Conservation (phyloP, 306 rosid species). For the Gastrolobium villosum region DNA sequence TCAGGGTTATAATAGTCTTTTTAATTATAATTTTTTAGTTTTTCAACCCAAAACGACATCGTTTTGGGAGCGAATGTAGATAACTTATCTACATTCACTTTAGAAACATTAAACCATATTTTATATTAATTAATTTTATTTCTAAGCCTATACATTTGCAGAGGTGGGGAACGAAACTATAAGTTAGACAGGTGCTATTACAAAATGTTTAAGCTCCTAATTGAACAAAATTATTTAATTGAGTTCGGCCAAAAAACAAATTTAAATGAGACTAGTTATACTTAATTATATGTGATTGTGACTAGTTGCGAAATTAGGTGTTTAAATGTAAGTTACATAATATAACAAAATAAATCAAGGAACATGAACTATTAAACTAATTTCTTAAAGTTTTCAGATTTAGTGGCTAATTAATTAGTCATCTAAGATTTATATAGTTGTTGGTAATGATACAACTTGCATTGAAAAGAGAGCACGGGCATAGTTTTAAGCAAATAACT, state of each 20-base stretch:
- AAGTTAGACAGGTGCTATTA: neutral
- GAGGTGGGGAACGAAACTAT: neutral
- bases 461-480: constrained; percentile 15
- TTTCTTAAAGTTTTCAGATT: neutral
- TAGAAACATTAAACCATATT: no score
- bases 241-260: neutral
- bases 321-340: neutral
- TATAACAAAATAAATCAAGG: constrained; percentile 4
- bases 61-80: no score
- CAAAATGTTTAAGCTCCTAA: neutral
- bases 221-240: neutral
- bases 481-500: constrained; percentile 25
- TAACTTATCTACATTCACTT: no score
- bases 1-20: no score
- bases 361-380: neutral
- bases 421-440: neutral
- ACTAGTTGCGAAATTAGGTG: no score
- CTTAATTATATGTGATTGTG: neutral
- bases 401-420: constrained; percentile 20
- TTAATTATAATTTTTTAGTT: no score
- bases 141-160: neutral
- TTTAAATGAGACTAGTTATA: neutral
- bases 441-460: neutral
- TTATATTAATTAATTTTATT: neutral
- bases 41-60: no score